These are phyloP conservation scores for Neltuma alba DNA, from an alignment of 306 rosid genomes.

Conservation along the genomic window DNA sequence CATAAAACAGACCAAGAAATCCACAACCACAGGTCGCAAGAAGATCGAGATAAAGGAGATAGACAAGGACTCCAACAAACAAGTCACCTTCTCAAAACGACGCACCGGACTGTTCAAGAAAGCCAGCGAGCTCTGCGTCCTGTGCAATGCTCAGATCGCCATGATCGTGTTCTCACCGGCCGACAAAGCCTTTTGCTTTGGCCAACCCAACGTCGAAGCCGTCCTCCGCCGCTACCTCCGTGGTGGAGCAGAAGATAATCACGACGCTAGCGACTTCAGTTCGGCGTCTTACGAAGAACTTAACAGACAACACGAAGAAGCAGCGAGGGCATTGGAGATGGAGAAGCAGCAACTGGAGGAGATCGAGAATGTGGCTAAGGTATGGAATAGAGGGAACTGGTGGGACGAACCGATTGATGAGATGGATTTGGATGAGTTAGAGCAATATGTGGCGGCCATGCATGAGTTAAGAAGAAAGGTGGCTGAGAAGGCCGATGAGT, in stretches of 20 bases:
- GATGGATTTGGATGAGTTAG: slow-evolving; percentile 39
- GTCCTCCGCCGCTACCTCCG: slow-evolving; percentile 38
- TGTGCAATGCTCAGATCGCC: slow-evolving; percentile 48
- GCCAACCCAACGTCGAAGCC: slow-evolving; percentile 41
- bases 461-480: slow-evolving; percentile 45
- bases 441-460: slow-evolving; percentile 36
- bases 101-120: slow-evolving; percentile 56
- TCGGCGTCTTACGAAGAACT: slow-evolving; percentile 6
- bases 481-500: slow-evolving; percentile 18
- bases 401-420: slow-evolving; percentile 47
- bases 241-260: neutral
- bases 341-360: slow-evolving; percentile 40
- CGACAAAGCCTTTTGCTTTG: slow-evolving; percentile 46
- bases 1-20: slow-evolving; percentile 17
- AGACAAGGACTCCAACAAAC: slow-evolving; percentile 40
- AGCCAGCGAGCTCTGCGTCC: slow-evolving; percentile 54
- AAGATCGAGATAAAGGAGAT: slow-evolving; percentile 62
- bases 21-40: slow-evolving; percentile 42
- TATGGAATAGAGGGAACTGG: slow-evolving; percentile 29
- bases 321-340: slow-evolving; percentile 31
- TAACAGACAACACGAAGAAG: slow-evolving; percentile 39
- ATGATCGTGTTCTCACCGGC: slow-evolving; percentile 55
- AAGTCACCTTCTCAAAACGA: slow-evolving; percentile 45
- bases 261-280: neutral
- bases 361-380: slow-evolving; percentile 2